Base-by-base conservation (phyloP, 164 flowering plant species). In the Paratinospora sagittata region DNA sequence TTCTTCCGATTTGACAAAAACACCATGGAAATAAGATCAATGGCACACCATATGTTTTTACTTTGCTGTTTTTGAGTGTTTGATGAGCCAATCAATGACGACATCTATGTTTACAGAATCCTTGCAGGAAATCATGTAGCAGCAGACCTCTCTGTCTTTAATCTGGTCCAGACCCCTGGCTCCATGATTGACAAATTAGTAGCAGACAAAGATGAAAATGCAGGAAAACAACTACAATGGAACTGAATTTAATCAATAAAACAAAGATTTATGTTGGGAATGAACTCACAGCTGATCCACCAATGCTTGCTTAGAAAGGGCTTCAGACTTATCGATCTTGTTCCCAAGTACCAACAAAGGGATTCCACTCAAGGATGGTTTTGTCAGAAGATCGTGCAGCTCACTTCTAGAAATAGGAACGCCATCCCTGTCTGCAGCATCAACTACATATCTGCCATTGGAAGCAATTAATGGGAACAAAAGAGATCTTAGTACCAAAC, bases 101-200 rank as follows among this genome's bases (percentile, higher is more conserved):
- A 69, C 70, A 43, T 89, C 92, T 57, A 91, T 91, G 81, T 91
- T 90, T 68, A 87, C 66, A 3, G 95, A 86, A 55, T 90, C 90
- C 81, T 90, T 92, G 86, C 97, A 92, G 6, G 95, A 91, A 73
- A 88, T 92, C 97, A 90, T 90, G 74, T 90, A 90, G 84, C 91
- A 90, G 79, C 96, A 84, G 10, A 92, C 97, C 80, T 90, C 96
- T 75, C 92, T 86, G 63, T 86, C 92, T 37, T 65, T 74, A 55
- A 90, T 81, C 30, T 85, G 77, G 37, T 82, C 88, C 47, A 90
- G 89, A n/a, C 79, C 96, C 69, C 97, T 89, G 85, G 24, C 43
- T 41, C 23, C 39, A 30, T 47, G 45, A 39, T 47, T 7, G 58
- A 52, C 58, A 52, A 52, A 34, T 10, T n/a, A 69, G 52, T 23